phyloP scores from a whole-genome alignment of 352 stramenopile species.

The Phytopythium vexans region DNA sequence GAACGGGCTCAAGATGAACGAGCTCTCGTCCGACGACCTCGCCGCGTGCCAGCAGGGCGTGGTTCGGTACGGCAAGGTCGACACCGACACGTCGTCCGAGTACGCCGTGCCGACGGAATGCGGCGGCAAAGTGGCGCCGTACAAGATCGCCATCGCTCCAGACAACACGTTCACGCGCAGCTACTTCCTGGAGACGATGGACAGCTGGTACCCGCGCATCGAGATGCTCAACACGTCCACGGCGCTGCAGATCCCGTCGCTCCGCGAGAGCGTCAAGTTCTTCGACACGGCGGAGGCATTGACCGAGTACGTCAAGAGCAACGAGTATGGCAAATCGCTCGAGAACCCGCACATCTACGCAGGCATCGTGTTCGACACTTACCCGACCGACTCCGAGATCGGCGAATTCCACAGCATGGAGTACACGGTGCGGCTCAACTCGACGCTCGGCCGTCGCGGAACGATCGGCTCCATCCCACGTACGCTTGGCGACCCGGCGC shows the following conservation, averaged over 20 bases:
- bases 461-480: constrained; percentile 14
- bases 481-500: constrained; percentile 19
- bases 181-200: constrained; percentile 68
- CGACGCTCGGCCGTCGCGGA: constrained; percentile 19
- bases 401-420: constrained; percentile 34
- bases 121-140: constrained; percentile 35
- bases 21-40: constrained; percentile 27
- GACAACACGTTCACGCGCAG: constrained; percentile 59
- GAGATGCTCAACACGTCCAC: constrained; percentile 14
- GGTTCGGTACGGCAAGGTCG: constrained; percentile 23
- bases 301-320: constrained; percentile 45
- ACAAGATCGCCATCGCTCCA: constrained; percentile 58
- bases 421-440: constrained; percentile 50
- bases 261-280: constrained; percentile 59
- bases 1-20: constrained; percentile 34
- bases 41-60: constrained; percentile 27
- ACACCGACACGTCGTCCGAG: constrained; percentile 25
- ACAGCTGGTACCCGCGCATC: constrained; percentile 48
- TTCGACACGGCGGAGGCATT: constrained; percentile 41
- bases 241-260: constrained; percentile 38
- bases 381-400: constrained; percentile 25
- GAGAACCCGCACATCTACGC: constrained; percentile 56
- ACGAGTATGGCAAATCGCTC: constrained; percentile 42
- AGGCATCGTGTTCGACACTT: constrained; percentile 59
- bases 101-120: constrained; percentile 35